Base-by-base conservation (phyloP, 805 yeast genomes). In the Pichia cabralensis region DNA sequence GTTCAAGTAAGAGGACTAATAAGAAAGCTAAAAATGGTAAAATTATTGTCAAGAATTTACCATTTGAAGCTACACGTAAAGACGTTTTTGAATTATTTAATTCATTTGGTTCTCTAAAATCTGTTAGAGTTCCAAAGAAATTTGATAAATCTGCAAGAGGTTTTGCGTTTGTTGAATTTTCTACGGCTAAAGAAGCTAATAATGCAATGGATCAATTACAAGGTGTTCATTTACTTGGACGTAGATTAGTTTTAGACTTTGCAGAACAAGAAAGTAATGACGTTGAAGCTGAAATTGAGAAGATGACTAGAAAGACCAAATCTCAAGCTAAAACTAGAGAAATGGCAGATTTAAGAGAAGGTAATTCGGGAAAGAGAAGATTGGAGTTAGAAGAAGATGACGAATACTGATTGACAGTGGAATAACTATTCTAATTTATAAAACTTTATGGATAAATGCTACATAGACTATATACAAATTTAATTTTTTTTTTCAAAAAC, bases 211-310 rank as follows among this genome's bases (percentile, higher is more conserved):
- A 80, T 48, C 89, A 88, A 54, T 70, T 92, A 44, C 81, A 79
- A 54, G 98, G 98, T 41, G 96, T 94, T 3, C 98, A 92, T 69
- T 79, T 92, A 61, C 69, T 92, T 33, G 98, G 98, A 22, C 80
- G 98, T 63, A 72, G 96, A 45, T 66, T 92, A 45, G 95, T 89
- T 10, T 76, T 92, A 78, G 94, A 89, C 54, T 88, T 71, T 51
- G 98, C 97, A 12, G 80, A 84, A 51, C 74, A 71, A 41, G 95
- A 80, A 34, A 72, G 88, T 22, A 79, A 67, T 27, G 74, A 83
- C 55, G 95, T 84, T 11, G 96, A 92, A 57, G 89, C 74, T 33
- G 95, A 88, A 58, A 86, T 89, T 45, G 86, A 77, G 25, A 75
- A 78, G 55, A 82, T 92, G 95, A 88, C 95, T 10, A 70, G 68